Evolutionary conservation across 108 stramenopile species (phyloP).

Genomic region (Heterococcus sp.): DNA sequence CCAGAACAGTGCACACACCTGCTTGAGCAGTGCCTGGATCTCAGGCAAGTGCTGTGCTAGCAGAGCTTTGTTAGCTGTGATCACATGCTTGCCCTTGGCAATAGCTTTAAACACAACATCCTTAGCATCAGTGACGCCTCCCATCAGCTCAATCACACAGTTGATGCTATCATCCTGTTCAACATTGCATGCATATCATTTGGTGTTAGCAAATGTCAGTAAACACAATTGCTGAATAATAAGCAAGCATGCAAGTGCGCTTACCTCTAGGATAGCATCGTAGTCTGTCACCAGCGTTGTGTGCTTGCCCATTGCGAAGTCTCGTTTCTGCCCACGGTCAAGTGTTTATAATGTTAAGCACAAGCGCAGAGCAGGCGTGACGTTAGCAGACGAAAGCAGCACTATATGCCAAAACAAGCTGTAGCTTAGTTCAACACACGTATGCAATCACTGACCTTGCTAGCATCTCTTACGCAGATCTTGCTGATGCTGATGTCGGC

Average conservation of each 20-base stretch:
- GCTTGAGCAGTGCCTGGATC: slow-evolving; percentile 67
- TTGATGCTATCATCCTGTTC: slow-evolving; percentile 78
- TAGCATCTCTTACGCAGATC: slow-evolving; percentile 73
- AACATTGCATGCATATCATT: slow-evolving; percentile 53
- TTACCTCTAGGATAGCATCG: slow-evolving; percentile 76
- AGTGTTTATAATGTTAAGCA: slow-evolving; percentile 59
- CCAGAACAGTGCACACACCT: slow-evolving; percentile 25
- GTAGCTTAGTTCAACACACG: too few relatives aligned
- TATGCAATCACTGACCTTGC: too few relatives aligned
- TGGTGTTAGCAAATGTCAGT: too few relatives aligned
- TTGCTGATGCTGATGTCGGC: slow-evolving; percentile 67
- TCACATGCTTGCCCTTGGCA: slow-evolving; percentile 74
- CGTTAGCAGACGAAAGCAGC: too few relatives aligned
- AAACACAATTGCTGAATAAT: too few relatives aligned
- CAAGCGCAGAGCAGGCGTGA: too few relatives aligned
- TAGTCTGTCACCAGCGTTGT: slow-evolving; percentile 70
- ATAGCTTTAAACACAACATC: slow-evolving; percentile 75
- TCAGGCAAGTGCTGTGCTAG: slow-evolving; percentile 82
- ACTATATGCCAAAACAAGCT: too few relatives aligned
- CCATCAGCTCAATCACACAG: slow-evolving; percentile 90
- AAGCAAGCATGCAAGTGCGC: too few relatives aligned
- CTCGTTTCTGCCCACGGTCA: slow-evolving; percentile 65
- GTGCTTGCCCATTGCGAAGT: slow-evolving; percentile 70
- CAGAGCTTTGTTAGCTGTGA: slow-evolving; percentile 95
- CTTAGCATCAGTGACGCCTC: slow-evolving; percentile 82